These are phyloP conservation scores for Schwanniomyces pseudopolymorphus DNA, from an alignment of 805 yeast species.

Conservation along the genomic window DNA sequence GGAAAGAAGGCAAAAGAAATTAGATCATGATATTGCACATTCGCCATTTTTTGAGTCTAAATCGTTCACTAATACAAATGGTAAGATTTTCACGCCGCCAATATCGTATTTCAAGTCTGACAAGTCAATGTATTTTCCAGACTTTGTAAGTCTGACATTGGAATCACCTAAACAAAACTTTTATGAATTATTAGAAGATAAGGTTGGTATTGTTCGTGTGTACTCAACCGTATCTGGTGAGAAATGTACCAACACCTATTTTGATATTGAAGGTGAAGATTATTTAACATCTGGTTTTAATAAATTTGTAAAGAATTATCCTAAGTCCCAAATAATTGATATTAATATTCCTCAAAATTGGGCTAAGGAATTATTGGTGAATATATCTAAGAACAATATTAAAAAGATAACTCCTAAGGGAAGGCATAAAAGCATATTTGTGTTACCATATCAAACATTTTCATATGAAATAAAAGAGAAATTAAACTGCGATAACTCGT, in stretches of 20 bases:
- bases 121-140: constrained; percentile 79
- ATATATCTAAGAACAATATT: constrained; percentile 44
- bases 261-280: constrained; percentile 44
- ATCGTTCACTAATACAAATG: constrained; percentile 66
- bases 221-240: constrained; percentile 72
- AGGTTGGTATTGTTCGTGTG: constrained; percentile 63
- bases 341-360: constrained; percentile 72
- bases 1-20: constrained; percentile 36
- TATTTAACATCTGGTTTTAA: constrained; percentile 38
- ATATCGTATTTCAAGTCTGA: constrained; percentile 72
- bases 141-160: constrained; percentile 60
- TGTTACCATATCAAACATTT: constrained; percentile 61
- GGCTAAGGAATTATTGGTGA: constrained; percentile 62
- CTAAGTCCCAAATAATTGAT: constrained; percentile 71
- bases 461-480: constrained; percentile 56
- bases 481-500: constrained; percentile 67
- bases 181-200: constrained; percentile 42
- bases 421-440: constrained; percentile 58
- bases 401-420: constrained; percentile 44
- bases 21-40: constrained; percentile 43
- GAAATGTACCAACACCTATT: constrained; percentile 60
- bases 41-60: constrained; percentile 45
- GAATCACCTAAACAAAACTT: constrained; percentile 34
- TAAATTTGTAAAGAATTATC: constrained; percentile 40
- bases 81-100: constrained; percentile 84